phyloP scores from a whole-genome alignment of 768 basidiomycete species.

The Suillus weaverae region DNA sequence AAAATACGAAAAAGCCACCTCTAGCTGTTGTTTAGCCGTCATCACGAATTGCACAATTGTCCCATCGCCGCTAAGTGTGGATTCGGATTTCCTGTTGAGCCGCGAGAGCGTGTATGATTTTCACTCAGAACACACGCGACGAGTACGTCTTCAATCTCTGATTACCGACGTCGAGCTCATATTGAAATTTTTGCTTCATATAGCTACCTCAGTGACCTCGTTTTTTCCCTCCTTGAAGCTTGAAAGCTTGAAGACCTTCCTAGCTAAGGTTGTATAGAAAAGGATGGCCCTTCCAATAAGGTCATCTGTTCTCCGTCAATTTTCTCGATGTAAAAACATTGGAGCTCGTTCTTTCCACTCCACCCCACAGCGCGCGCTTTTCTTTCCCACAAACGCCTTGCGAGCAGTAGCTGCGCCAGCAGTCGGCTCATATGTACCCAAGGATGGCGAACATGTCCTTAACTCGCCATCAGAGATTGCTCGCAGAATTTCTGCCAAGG shows the following conservation, averaged over 20 bases:
- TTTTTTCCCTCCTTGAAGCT: slow-evolving; percentile 26
- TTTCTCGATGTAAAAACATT: slow-evolving; percentile 21
- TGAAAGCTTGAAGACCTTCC: slow-evolving; percentile 13
- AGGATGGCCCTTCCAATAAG: slow-evolving; percentile 3
- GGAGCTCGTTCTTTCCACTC: slow-evolving; percentile 53
- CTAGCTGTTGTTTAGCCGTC: not conserved
- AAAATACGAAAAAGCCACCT: not conserved
- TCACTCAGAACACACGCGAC: slow-evolving; percentile 36
- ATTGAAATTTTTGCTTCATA: not conserved
- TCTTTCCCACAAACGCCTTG: slow-evolving; percentile 50
- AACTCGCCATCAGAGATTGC: slow-evolving; percentile 95
- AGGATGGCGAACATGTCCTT: slow-evolving; percentile 72
- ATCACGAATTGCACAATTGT: not conserved
- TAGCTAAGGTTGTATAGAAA: not conserved
- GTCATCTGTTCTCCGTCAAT: slow-evolving; percentile 13
- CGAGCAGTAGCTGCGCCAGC: slow-evolving; percentile 75
- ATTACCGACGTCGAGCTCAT: not conserved
- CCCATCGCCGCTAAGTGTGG: not conserved
- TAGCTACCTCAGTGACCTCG: slow-evolving; percentile 33
- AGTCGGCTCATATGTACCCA: slow-evolving; percentile 65
- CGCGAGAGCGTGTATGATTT: slow-evolving; percentile 28
- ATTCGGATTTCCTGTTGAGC: not conserved
- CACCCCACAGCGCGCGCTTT: slow-evolving; percentile 34
- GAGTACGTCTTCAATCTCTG: slow-evolving; percentile 24
- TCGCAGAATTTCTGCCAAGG: slow-evolving; percentile 88